These are phyloP conservation scores for Fibroporia radiculosa DNA, from an alignment of 768 basidiomycete genomes.

Conservation along the genomic window DNA sequence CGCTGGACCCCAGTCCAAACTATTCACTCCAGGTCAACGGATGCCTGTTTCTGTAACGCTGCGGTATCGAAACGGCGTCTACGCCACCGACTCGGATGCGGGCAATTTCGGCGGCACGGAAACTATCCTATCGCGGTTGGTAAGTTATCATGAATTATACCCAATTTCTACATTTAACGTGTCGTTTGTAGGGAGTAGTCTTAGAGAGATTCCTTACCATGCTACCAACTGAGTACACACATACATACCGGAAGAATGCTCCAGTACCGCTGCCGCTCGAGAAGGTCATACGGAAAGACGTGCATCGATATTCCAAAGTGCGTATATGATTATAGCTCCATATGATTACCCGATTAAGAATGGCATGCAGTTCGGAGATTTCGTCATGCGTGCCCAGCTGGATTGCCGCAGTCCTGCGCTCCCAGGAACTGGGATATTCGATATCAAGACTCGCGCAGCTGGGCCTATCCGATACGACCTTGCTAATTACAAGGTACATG, in stretches of 20 bases:
- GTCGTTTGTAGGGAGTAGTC: slow-evolving; percentile 59
- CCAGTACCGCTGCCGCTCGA: slow-evolving; percentile 15
- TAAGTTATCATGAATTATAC: slow-evolving; percentile 22
- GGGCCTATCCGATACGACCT: slow-evolving; percentile 79
- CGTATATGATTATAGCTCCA: slow-evolving; percentile 13
- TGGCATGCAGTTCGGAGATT: slow-evolving; percentile 39
- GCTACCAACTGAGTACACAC: slow-evolving; percentile 56
- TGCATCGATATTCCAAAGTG: slow-evolving; percentile 84
- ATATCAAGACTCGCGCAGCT: slow-evolving; percentile 91
- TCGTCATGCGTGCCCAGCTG: slow-evolving; percentile 93
- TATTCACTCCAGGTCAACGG: slow-evolving; percentile 72
- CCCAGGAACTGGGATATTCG: slow-evolving; percentile 89
- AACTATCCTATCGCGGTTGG: slow-evolving; percentile 64
- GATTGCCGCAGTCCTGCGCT: slow-evolving; percentile 77
- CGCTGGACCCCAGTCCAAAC: slow-evolving; percentile 3
- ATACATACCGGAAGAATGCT: slow-evolving; percentile 29
- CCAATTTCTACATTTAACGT: neutral
- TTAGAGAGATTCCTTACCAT: slow-evolving; percentile 84
- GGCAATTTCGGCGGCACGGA: neutral
- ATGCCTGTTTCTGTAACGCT: slow-evolving; percentile 69
- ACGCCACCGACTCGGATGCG: slow-evolving; percentile 52
- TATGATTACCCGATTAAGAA: neutral
- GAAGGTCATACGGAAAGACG: slow-evolving; percentile 44
- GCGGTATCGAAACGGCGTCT: slow-evolving; percentile 56
- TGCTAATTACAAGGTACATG: slow-evolving; percentile 65